Conservation (phyloP, 1,139 yeast genomes). For the Pichia sp. region DNA sequence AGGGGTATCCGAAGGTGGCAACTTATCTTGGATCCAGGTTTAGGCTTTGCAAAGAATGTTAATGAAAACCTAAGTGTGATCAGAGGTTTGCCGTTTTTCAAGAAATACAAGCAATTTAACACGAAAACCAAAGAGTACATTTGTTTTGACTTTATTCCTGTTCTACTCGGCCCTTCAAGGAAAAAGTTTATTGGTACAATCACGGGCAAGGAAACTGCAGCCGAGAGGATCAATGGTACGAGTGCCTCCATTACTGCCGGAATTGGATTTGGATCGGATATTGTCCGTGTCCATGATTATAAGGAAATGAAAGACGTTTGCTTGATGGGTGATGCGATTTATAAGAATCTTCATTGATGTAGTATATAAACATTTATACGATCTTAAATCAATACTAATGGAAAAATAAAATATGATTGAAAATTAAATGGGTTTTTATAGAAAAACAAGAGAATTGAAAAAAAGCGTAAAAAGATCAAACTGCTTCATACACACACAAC, state of each 20-base stretch:
- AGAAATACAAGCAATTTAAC: constrained; percentile 38
- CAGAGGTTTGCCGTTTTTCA: constrained; percentile 52
- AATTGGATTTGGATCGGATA: constrained; percentile 69
- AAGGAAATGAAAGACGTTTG: constrained; percentile 60
- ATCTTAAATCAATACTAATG: no score
- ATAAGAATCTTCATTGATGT: constrained; percentile 32
- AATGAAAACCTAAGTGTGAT: constrained; percentile 66
- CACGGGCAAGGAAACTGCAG: constrained; percentile 46
- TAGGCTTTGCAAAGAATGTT: constrained; percentile 83
- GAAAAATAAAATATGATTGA: background rate
- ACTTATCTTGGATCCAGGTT: constrained; percentile 85
- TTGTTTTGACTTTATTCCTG: constrained; percentile 52
- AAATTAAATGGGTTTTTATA: constrained; percentile 7
- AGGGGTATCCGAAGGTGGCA: constrained; percentile 86
- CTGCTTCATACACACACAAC: constrained; percentile 11
- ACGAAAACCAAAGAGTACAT: constrained; percentile 30
- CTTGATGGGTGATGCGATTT: constrained; percentile 72
- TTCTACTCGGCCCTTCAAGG: constrained; percentile 82
- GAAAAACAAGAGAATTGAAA: constrained; percentile 12
- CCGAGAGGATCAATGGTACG: constrained; percentile 68
- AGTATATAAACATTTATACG: background rate
- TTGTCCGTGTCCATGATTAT: constrained; percentile 88
- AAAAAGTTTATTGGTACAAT: constrained; percentile 79
- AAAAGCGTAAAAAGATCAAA: constrained; percentile 12
- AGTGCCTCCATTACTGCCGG: constrained; percentile 73